phyloP scores from a whole-genome alignment of 2,329 filamentous ascomycete species.

The Pyrenophora seminiperda region DNA sequence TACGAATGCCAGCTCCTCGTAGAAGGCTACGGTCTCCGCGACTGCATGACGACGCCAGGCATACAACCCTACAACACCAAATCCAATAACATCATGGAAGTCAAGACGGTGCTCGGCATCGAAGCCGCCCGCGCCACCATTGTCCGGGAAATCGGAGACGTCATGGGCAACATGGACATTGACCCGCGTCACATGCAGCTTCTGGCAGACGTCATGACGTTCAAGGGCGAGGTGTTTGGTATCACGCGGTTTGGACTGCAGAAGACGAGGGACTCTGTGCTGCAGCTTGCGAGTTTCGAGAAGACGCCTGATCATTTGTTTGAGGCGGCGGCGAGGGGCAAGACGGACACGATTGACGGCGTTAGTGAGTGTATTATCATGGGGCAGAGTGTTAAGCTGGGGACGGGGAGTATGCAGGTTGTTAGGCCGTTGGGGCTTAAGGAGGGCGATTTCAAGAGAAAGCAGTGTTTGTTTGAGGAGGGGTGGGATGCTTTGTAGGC shows the following conservation, averaged over 20 bases:
- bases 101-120: conserved; percentile 84
- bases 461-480: conserved; percentile 45
- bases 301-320: conserved; percentile 98
- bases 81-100: conserved; percentile 91
- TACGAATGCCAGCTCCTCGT: conserved; percentile 68
- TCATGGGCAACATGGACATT: conserved; percentile 95
- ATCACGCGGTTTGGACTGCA: conserved; percentile 95
- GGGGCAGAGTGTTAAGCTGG: conserved; percentile 90
- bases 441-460: conserved; percentile 28
- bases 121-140: conserved; percentile 92
- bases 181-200: conserved; percentile 98
- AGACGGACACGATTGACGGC: conserved; percentile 88
- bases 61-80: conserved; percentile 76
- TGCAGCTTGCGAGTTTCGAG: conserved; percentile 95
- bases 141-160: conserved; percentile 80
- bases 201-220: conserved; percentile 97
- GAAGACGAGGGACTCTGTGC: conserved; percentile 93
- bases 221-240: conserved; percentile 94
- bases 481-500: conserved; percentile 42
- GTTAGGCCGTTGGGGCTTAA: conserved; percentile 67
- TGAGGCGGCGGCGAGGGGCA: conserved; percentile 89
- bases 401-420: conserved; percentile 90
- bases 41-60: conserved; percentile 92
- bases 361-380: conserved; percentile 98
- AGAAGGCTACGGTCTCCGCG: conserved; percentile 88